A percentile compares a stretch with the other conserved stretches of the same genome.
These are phyloP conservation scores for Yueomyces sp. DNA, from an alignment of 805 yeast species.

Conservation along the genomic window DNA sequence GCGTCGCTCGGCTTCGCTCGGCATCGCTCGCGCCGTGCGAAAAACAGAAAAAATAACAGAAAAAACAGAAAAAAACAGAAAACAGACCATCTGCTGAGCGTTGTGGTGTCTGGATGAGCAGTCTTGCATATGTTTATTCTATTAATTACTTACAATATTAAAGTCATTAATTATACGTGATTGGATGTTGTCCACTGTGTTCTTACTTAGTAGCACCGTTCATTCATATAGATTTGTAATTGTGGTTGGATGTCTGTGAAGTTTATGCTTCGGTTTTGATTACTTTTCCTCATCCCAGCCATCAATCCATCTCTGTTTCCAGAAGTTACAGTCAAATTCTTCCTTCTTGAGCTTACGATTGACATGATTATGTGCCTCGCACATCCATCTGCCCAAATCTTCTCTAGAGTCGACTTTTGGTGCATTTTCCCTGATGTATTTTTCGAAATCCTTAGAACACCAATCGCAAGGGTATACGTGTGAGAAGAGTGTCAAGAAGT, in stretches of 20 bases:
- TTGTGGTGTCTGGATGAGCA: too few relatives aligned
- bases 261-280: background rate
- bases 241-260: too few relatives aligned
- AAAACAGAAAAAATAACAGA: too few relatives aligned
- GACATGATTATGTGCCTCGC: conserved; percentile 93
- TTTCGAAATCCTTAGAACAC: conserved; percentile 76
- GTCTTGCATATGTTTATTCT: too few relatives aligned
- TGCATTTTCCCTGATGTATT: conserved; percentile 38
- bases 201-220: background rate
- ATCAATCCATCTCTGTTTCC: conserved; percentile 92
- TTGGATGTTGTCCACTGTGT: too few relatives aligned
- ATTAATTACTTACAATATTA: too few relatives aligned
- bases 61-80: too few relatives aligned
- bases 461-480: conserved; percentile 86
- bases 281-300: conserved; percentile 54
- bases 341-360: conserved; percentile 78
- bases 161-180: too few relatives aligned
- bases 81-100: too few relatives aligned
- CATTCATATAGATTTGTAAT: background rate
- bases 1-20: too few relatives aligned
- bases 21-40: too few relatives aligned
- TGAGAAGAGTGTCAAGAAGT: conserved; percentile 59
- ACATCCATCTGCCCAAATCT: conserved; percentile 78
- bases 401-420: conserved; percentile 57
- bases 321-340: conserved; percentile 69